Evolutionary conservation across 306 rosid genomes (phyloP).

Genomic region (Hippophae rhamnoides): DNA sequence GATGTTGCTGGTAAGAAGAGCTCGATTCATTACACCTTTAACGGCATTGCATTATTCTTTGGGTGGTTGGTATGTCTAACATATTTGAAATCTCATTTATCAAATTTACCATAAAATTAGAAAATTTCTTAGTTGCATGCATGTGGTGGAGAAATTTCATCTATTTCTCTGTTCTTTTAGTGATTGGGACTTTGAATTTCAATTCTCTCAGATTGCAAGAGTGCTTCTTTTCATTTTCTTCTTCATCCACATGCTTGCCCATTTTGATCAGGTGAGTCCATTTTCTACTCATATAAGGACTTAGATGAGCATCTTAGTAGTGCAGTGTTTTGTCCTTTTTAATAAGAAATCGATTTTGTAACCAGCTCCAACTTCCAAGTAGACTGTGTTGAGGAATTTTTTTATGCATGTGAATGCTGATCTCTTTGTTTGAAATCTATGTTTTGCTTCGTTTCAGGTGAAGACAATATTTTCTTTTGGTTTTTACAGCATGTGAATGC

Average conservation of each 20-base stretch:
- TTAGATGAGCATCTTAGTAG: background rate
- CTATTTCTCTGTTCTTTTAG: background rate
- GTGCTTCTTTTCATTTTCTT: constrained; percentile 63
- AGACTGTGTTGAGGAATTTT: no score
- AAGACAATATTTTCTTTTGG: constrained; percentile 52
- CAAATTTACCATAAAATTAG: constrained; percentile 4
- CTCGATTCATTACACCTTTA: constrained; percentile 51
- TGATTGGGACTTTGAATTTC: constrained; percentile 2
- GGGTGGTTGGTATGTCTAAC: constrained; percentile 88
- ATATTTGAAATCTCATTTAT: constrained; percentile 22
- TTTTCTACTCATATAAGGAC: constrained; percentile 6
- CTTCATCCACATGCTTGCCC: constrained; percentile 53
- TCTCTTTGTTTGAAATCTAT: no score
- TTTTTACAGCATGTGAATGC: constrained; percentile 42
- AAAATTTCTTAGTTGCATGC: constrained; percentile 3
- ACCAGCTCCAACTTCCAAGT: no score
- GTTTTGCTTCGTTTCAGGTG: constrained; percentile 35
- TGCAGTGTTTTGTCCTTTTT: no score
- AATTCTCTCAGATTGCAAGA: constrained; percentile 64
- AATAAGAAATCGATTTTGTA: no score
- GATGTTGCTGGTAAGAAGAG: constrained; percentile 60
- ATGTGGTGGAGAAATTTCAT: background rate
- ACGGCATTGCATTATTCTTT: constrained; percentile 73
- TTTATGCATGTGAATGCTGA: no score
- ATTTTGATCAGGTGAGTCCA: constrained; percentile 69